Conservation (phyloP, 2,329 filamentous ascomycete genomes). For the Sporothrix luriei region DNA sequence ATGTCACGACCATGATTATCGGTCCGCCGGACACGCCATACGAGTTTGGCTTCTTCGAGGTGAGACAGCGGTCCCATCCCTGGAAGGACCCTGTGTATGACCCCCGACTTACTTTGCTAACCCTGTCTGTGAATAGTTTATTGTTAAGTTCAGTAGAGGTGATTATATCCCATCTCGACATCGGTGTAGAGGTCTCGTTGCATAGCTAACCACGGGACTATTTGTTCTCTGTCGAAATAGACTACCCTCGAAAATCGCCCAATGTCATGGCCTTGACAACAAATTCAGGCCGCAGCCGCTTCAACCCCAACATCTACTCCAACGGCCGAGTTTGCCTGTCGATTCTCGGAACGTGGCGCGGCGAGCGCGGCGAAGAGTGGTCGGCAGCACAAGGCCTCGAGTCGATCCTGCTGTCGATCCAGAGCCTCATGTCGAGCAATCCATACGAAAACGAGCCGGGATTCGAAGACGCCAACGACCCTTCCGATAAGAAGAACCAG, state of each 20-base stretch:
- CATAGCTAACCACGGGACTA: neutral
- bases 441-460: constrained; percentile 97
- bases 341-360: constrained; percentile 80
- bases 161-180: constrained; percentile 23
- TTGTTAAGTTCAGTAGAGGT: constrained; percentile 76
- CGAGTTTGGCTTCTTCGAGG: constrained; percentile 96
- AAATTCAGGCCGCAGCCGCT: constrained; percentile 82
- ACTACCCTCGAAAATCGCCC: constrained; percentile 76
- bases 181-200: neutral
- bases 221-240: constrained; percentile 47
- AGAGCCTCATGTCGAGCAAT: constrained; percentile 91
- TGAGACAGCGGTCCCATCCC: constrained; percentile 45
- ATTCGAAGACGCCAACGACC: constrained; percentile 73
- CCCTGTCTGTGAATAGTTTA: constrained; percentile 57
- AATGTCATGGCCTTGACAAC: constrained; percentile 73
- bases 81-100: too few species aligned
- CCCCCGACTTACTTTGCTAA: constrained; percentile 4
- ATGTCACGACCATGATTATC: constrained; percentile 83
- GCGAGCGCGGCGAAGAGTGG: constrained; percentile 90
- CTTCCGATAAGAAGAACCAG: constrained; percentile 72
- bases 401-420: constrained; percentile 91
- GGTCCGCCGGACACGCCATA: constrained; percentile 94
- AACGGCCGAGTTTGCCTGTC: constrained; percentile 85
- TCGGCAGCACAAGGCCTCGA: constrained; percentile 94
- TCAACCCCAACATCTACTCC: constrained; percentile 96